phyloP scores from a whole-genome alignment of 2,329 filamentous ascomycete species.

The Bertia moriformis region DNA sequence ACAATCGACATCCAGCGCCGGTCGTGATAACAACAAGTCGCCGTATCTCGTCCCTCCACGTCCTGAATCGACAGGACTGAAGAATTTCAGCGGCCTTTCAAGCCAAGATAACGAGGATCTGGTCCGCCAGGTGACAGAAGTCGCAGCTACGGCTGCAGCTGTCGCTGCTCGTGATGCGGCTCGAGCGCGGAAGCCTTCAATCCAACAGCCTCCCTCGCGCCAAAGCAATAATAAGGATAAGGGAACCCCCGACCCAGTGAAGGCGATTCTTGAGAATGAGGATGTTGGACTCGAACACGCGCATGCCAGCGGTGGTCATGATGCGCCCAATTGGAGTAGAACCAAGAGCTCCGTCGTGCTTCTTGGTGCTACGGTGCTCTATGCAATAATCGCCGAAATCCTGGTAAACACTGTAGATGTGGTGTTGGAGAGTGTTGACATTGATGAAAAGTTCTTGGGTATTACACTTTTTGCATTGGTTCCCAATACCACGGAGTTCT shows the following conservation, averaged over 20 bases:
- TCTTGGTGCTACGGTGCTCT: conserved; percentile 74
- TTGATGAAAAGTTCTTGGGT: conserved; percentile 93
- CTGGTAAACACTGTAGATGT: conserved; percentile 93
- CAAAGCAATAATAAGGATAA: conserved; percentile 32
- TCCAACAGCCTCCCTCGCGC: conserved; percentile 51
- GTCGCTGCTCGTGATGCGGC: neutral
- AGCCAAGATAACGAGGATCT: conserved; percentile 1
- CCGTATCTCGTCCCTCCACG: conserved; percentile 13
- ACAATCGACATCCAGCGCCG: conserved; percentile 17
- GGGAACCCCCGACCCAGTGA: conserved; percentile 13
- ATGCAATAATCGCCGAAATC: conserved; percentile 95
- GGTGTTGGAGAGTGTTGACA: conserved; percentile 76
- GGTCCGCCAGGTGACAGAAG: neutral
- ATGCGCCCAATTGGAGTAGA: conserved; percentile 96
- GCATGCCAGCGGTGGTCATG: conserved; percentile 60
- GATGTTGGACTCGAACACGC: conserved; percentile 19
- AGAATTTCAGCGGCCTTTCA: neutral
- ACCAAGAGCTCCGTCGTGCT: conserved; percentile 81
- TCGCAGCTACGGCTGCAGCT: neutral
- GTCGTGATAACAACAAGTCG: conserved; percentile 17
- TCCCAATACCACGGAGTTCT: conserved; percentile 93
- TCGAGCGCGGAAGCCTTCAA: conserved; percentile 74
- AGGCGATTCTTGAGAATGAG: conserved; percentile 1
- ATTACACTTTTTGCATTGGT: conserved; percentile 94
- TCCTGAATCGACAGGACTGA: neutral